A percentile compares a stretch with the other conserved stretches of the same genome.
These are phyloP conservation scores for Aspergillus haitiensis DNA, from an alignment of 495 filamentous ascomycete species.

Conservation along the genomic window DNA sequence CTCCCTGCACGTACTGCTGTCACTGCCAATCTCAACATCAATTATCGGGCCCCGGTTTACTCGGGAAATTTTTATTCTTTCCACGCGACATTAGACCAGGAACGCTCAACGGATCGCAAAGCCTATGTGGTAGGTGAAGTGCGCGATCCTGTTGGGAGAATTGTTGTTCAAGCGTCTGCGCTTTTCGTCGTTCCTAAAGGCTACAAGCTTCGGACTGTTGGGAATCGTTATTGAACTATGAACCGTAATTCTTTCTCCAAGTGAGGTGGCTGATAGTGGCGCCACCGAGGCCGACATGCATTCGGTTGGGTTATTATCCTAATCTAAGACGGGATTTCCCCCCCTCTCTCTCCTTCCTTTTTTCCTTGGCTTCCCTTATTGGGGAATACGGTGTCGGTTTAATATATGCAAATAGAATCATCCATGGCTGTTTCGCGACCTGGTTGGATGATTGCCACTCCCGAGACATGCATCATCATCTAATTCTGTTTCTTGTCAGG, in stretches of 20 bases:
- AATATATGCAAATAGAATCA: too few species aligned
- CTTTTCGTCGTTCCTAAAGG: constrained; percentile 64
- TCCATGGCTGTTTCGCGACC: too few species aligned
- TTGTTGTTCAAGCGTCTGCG: constrained; percentile 57
- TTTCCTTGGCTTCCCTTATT: too few species aligned
- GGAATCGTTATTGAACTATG: constrained; percentile 41
- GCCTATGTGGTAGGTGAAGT: constrained; percentile 58
- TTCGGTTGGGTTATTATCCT: too few species aligned
- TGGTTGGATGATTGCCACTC: too few species aligned
- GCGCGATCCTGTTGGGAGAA: constrained; percentile 50
- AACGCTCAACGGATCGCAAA: constrained; percentile 60
- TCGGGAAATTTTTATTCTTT: constrained; percentile 65
- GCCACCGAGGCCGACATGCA: neutral
- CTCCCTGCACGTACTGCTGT: constrained; percentile 51
- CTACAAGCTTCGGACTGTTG: constrained; percentile 45
- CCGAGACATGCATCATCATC: too few species aligned
- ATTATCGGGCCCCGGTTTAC: constrained; percentile 59
- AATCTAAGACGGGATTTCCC: too few species aligned
- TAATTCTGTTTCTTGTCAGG: too few species aligned
- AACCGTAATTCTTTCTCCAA: neutral
- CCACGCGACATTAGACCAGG: constrained; percentile 47
- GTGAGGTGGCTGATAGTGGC: neutral
- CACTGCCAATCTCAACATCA: constrained; percentile 64
- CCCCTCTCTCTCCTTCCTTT: too few species aligned
- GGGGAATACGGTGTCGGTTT: too few species aligned